A percentile compares a stretch with the other conserved stretches of the same genome.
Conservation (phyloP, 2,329 filamentous ascomycete genomes). For the Neonectria faginata region DNA sequence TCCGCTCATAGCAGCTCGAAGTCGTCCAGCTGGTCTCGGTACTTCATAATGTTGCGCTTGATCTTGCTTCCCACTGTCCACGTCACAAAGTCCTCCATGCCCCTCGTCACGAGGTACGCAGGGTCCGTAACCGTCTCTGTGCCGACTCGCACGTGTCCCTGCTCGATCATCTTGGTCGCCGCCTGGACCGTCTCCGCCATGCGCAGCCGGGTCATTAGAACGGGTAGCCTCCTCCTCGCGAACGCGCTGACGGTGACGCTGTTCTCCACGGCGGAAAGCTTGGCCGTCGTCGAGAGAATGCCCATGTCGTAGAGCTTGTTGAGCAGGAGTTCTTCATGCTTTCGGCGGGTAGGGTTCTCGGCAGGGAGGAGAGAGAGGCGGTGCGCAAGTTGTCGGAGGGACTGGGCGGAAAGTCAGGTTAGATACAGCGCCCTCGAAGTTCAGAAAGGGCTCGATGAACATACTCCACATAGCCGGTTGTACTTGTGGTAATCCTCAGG, state of each 20-base stretch:
- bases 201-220: slow-evolving; percentile 88
- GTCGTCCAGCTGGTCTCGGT: slow-evolving; percentile 94
- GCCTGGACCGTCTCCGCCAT: slow-evolving; percentile 94
- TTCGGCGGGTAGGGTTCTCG: slow-evolving; percentile 79
- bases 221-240: slow-evolving; percentile 83
- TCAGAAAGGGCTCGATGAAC: slow-evolving; percentile 49
- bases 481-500: slow-evolving; percentile 83
- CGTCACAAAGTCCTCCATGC: slow-evolving; percentile 95
- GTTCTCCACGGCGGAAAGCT: slow-evolving; percentile 87
- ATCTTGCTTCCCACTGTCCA: slow-evolving; percentile 98
- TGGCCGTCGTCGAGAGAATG: slow-evolving; percentile 79
- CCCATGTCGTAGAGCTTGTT: slow-evolving; percentile 96
- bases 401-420: slow-evolving; percentile 57
- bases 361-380: slow-evolving; percentile 85
- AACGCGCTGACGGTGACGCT: slow-evolving; percentile 91
- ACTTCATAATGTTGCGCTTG: slow-evolving; percentile 95
- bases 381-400: slow-evolving; percentile 90
- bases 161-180: slow-evolving; percentile 88
- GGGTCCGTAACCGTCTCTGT: slow-evolving; percentile 91
- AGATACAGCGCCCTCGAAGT: background rate
- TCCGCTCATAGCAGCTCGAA: slow-evolving; percentile 82
- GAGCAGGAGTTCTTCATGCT: slow-evolving; percentile 87
- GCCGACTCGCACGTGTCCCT: slow-evolving; percentile 92
- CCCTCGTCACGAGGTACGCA: slow-evolving; percentile 87
- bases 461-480: slow-evolving; percentile 75